These are phyloP conservation scores for Epicoccum nigrum DNA, from an alignment of 2,329 filamentous ascomycete genomes.

Conservation along the genomic window DNA sequence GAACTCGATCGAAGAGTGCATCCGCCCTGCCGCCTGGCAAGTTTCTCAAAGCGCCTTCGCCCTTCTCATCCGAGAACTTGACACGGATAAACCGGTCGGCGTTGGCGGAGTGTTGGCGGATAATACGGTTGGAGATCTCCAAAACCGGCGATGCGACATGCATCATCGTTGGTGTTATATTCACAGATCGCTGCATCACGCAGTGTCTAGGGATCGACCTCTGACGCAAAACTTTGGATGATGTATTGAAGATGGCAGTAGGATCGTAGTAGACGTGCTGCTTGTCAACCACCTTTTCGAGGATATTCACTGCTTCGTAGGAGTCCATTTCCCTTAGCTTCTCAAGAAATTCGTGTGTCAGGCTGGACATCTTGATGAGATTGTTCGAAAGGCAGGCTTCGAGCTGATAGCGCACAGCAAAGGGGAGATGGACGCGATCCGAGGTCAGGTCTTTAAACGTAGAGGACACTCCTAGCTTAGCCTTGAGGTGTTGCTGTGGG, in stretches of 20 bases:
- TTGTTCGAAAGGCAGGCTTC: constrained; percentile 90
- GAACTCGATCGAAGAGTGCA: constrained; percentile 75
- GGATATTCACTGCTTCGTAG: constrained; percentile 65
- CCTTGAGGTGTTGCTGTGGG: constrained; percentile 30
- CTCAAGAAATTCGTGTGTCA: constrained; percentile 70
- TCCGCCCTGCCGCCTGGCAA: constrained; percentile 45
- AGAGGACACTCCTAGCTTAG: constrained; percentile 18
- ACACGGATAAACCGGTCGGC: constrained; percentile 86
- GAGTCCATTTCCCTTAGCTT: constrained; percentile 61
- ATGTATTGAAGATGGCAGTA: constrained; percentile 71
- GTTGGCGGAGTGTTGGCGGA: constrained; percentile 71
- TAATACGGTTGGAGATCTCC: constrained; percentile 86
- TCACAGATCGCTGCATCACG: constrained; percentile 74
- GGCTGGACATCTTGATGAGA: constrained; percentile 75
- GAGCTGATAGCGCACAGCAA: constrained; percentile 82
- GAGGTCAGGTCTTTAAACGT: constrained; percentile 41
- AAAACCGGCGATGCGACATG: constrained; percentile 77
- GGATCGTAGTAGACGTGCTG: constrained; percentile 70
- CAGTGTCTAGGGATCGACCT: constrained; percentile 72
- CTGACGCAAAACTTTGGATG: constrained; percentile 23
- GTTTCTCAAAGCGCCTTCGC: constrained; percentile 49
- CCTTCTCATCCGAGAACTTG: constrained; percentile 84
- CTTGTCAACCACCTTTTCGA: constrained; percentile 75
- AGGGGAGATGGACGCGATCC: constrained; percentile 50
- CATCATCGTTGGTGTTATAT: constrained; percentile 83